Evolutionary conservation across 2,329 filamentous ascomycete species (phyloP).

Genomic region (Colletotrichum sp.): DNA sequence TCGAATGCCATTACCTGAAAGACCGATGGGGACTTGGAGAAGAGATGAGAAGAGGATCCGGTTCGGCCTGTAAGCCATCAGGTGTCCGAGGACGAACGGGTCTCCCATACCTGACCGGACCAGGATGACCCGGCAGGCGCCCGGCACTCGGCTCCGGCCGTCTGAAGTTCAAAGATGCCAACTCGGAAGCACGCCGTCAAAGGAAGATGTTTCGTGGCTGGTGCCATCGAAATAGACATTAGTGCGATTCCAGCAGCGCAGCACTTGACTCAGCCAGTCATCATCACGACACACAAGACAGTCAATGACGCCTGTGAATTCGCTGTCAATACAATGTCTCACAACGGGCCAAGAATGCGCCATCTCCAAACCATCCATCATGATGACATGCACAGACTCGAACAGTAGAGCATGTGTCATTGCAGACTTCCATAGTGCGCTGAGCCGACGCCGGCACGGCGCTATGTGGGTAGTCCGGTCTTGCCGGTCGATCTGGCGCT

Average conservation of each 20-base stretch:
- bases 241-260: background rate
- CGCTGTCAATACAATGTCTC: background rate
- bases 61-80: too few relatives aligned
- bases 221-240: background rate
- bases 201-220: background rate
- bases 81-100: too few relatives aligned
- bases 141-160: background rate
- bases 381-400: conserved; percentile 1
- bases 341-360: background rate
- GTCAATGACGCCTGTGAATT: background rate
- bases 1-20: too few relatives aligned
- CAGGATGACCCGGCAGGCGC: background rate
- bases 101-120: too few relatives aligned
- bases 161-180: background rate
- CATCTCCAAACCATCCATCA: background rate
- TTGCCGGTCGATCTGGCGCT: conserved; percentile 12
- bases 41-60: too few relatives aligned
- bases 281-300: background rate
- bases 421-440: background rate
- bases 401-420: background rate
- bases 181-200: background rate
- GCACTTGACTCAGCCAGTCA: background rate
- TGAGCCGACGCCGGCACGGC: background rate
- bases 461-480: background rate
- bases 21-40: too few relatives aligned